A percentile compares a stretch with the other conserved stretches of the same genome.
These are phyloP conservation scores for Pseudogymnoascus verrucosus DNA, from an alignment of 2,329 filamentous ascomycete genomes.

Conservation along the genomic window DNA sequence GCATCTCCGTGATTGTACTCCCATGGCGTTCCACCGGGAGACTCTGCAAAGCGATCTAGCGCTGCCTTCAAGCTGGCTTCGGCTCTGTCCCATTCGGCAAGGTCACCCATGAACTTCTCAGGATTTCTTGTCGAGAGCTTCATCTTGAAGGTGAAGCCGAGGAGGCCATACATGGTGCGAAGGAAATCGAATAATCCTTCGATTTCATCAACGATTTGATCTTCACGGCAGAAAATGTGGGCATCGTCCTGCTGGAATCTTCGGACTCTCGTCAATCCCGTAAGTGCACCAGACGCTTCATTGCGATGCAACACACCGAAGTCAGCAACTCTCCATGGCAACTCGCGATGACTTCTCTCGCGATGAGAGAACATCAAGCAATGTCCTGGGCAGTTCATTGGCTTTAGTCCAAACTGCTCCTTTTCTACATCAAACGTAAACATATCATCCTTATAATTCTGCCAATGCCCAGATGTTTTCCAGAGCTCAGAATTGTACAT, in stretches of 20 bases:
- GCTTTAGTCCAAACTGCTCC: constrained; percentile 78
- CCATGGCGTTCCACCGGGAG: constrained; percentile 60
- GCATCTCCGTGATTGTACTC: constrained; percentile 90
- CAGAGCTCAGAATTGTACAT: constrained; percentile 92
- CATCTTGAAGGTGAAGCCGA: constrained; percentile 86
- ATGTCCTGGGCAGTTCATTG: constrained; percentile 98
- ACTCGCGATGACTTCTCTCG: constrained; percentile 77
- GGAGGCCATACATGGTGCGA: constrained; percentile 67
- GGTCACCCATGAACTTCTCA: constrained; percentile 81
- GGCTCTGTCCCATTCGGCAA: constrained; percentile 82
- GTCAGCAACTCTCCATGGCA: constrained; percentile 88
- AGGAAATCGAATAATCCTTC: constrained; percentile 83
- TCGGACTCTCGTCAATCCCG: constrained; percentile 82
- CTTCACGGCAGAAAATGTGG: constrained; percentile 87
- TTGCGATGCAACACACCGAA: constrained; percentile 95
- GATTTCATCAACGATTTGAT: constrained; percentile 69
- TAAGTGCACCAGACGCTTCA: constrained; percentile 85
- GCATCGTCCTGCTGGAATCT: constrained; percentile 95
- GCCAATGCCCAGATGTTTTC: constrained; percentile 94
- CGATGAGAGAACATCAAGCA: constrained; percentile 80
- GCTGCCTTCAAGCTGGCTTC: constrained; percentile 74
- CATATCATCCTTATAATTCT: constrained; percentile 93
- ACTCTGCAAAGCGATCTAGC: constrained; percentile 64
- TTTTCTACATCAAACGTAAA: constrained; percentile 80
- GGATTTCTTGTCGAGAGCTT: constrained; percentile 82